A percentile compares a stretch with the other conserved stretches of the same genome.
Conservation (phyloP, 805 yeast genomes). For the Ogataea siamensis region DNA sequence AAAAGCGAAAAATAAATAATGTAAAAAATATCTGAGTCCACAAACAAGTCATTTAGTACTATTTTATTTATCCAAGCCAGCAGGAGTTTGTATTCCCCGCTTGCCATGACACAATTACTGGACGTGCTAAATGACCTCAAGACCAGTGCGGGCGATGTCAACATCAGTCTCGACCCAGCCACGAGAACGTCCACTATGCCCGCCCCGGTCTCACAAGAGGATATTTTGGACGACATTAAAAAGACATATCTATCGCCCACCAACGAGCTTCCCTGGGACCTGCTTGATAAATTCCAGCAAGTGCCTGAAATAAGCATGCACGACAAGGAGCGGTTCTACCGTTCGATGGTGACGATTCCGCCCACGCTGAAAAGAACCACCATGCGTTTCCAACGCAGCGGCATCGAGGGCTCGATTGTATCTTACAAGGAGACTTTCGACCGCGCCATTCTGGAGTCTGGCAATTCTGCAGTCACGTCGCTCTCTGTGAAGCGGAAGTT, state of each 20-base stretch:
- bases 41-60: neutral
- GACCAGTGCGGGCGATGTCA: constrained; percentile 1
- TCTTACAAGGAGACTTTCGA: constrained; percentile 37
- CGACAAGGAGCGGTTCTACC: constrained; percentile 35
- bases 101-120: constrained; percentile 2
- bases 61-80: no score
- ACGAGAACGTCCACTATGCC: constrained; percentile 12
- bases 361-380: constrained; percentile 59
- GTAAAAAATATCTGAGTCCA: constrained; percentile 1
- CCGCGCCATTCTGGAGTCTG: constrained; percentile 35
- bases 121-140: constrained; percentile 13
- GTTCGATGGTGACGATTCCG: constrained; percentile 57
- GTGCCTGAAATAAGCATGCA: constrained; percentile 39
- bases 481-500: constrained; percentile 69
- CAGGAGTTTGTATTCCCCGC: no score
- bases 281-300: constrained; percentile 67
- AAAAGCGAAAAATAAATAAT: neutral
- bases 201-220: constrained; percentile 12
- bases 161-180: constrained; percentile 20
- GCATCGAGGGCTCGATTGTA: constrained; percentile 43
- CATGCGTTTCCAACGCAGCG: constrained; percentile 66
- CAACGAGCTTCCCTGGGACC: constrained; percentile 60
- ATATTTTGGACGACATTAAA: constrained; percentile 26
- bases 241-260: constrained; percentile 61
- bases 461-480: constrained; percentile 64